A percentile compares a stretch with the other conserved stretches of the same genome.
phyloP scores from a whole-genome alignment of 2,329 filamentous ascomycete genomes.

The Fusarium algeriense region DNA sequence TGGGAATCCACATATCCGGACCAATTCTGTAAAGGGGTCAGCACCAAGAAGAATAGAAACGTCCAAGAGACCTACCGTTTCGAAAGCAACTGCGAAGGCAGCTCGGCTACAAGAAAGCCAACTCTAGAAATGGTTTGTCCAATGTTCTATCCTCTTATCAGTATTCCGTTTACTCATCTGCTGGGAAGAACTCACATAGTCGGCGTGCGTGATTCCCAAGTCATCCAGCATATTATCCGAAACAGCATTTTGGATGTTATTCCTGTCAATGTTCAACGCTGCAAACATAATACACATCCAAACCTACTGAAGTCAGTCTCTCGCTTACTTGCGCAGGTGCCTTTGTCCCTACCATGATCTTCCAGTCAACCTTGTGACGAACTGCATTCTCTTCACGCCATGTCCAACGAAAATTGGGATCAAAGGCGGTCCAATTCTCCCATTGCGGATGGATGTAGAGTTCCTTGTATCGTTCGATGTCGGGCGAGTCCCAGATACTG shows the following conservation, averaged over 20 bases:
- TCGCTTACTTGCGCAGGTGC: accelerated
- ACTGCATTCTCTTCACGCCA: slow-evolving; percentile 52
- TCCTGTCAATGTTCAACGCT: slow-evolving; percentile 53
- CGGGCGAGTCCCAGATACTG: slow-evolving; percentile 54
- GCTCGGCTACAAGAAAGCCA: slow-evolving; percentile 26
- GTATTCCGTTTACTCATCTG: accelerated
- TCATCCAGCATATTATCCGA: slow-evolving; percentile 54
- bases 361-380: slow-evolving; percentile 53
- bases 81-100: slow-evolving; percentile 17
- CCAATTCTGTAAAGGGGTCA: slow-evolving; percentile 48
- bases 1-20: slow-evolving; percentile 63
- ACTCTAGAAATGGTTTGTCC: slow-evolving; percentile 32
- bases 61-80: slow-evolving; percentile 3
- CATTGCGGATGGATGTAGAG: slow-evolving; percentile 53
- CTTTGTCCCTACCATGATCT: slow-evolving; percentile 50
- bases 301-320: slow-evolving; percentile 31
- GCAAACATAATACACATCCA: slow-evolving; percentile 47
- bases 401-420: slow-evolving; percentile 52
- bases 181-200: slow-evolving; percentile 3
- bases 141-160: slow-evolving; percentile 2
- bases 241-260: slow-evolving; percentile 53
- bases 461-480: slow-evolving; percentile 52
- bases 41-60: no score
- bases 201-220: slow-evolving; percentile 33
- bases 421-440: slow-evolving; percentile 53